phyloP scores from a whole-genome alignment of 805 yeast genomes.

The Candida sonorensis region DNA sequence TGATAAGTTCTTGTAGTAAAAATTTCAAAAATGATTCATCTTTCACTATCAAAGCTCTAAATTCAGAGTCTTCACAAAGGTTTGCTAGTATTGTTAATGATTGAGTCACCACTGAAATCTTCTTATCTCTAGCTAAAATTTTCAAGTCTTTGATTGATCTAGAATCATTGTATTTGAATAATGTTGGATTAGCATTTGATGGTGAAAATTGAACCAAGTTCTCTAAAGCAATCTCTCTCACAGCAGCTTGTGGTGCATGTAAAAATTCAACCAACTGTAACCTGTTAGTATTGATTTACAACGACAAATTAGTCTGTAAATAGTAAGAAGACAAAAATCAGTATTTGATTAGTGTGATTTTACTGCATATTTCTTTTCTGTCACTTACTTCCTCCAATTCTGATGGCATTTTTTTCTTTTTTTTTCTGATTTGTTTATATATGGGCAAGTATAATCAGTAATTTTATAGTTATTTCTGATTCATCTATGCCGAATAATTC shows the following conservation, averaged over 20 bases:
- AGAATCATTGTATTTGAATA: constrained; percentile 65
- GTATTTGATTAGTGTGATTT: too few species aligned
- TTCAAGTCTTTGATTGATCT: constrained; percentile 71
- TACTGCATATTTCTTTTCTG: not conserved
- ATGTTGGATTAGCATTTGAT: constrained; percentile 46
- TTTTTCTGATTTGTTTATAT: not conserved
- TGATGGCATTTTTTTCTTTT: constrained; percentile 32
- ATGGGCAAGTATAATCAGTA: too few species aligned
- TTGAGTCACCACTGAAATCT: constrained; percentile 50
- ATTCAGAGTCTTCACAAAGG: constrained; percentile 60
- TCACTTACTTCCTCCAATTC: constrained; percentile 43
- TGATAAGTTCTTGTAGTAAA: constrained; percentile 44
- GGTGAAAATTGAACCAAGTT: constrained; percentile 76
- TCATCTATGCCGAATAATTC: too few species aligned
- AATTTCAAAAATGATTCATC: constrained; percentile 52
- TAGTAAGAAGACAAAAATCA: too few species aligned
- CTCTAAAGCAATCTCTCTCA: constrained; percentile 78
- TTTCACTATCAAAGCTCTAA: constrained; percentile 58
- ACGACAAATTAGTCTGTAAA: too few species aligned
- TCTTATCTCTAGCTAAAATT: constrained; percentile 45
- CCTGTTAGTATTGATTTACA: too few species aligned
- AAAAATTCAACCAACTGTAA: constrained; percentile 70
- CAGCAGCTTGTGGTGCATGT: constrained; percentile 74
- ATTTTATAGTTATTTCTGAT: too few species aligned
- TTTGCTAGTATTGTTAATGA: constrained; percentile 79